These are phyloP conservation scores for Pichia sp. DNA, from an alignment of 1,139 yeast genomes.

Conservation along the genomic window DNA sequence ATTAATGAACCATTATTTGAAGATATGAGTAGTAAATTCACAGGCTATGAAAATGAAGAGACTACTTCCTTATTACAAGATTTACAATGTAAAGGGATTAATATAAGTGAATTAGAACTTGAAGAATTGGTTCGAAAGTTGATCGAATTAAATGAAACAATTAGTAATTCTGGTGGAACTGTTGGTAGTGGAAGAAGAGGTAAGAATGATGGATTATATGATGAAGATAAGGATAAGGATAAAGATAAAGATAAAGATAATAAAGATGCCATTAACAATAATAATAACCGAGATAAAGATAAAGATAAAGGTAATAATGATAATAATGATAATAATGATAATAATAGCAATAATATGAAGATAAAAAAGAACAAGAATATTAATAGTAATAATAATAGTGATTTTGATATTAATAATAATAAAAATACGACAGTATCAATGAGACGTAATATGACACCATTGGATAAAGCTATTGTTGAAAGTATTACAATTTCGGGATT, in stretches of 20 bases:
- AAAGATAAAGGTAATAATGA: neutral
- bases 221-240: no score
- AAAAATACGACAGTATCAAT: neutral
- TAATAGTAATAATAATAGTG: no score
- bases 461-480: conserved; percentile 88
- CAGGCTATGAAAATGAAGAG: conserved; percentile 19
- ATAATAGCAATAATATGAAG: neutral
- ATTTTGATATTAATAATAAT: no score
- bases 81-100: conserved; percentile 15
- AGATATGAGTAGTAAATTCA: conserved; percentile 16
- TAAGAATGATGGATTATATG: neutral
- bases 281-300: no score
- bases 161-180: conserved; percentile 1
- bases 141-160: conserved; percentile 4
- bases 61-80: conserved; percentile 25
- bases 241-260: no score
- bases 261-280: no score
- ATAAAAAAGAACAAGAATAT: neutral
- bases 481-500: conserved; percentile 74
- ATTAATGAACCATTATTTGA: conserved; percentile 15
- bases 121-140: conserved; percentile 6
- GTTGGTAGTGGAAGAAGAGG: conserved; percentile 12
- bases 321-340: neutral
- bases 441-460: conserved; percentile 36
- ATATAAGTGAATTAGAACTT: conserved; percentile 3